phyloP scores from a whole-genome alignment of 768 basidiomycete species.

The Lactarius sp. region DNA sequence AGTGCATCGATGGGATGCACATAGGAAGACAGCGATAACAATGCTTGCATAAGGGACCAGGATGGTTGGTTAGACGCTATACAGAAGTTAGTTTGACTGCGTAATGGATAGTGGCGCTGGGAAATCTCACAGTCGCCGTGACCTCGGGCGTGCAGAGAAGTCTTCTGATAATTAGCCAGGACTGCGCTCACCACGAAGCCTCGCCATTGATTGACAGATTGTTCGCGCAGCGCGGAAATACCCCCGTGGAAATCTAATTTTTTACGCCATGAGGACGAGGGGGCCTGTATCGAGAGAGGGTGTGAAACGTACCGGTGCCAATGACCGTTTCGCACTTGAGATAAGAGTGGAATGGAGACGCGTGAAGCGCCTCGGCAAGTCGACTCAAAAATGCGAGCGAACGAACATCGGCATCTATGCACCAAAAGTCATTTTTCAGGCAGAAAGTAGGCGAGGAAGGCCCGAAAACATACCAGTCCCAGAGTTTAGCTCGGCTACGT shows the following conservation, averaged over 20 bases:
- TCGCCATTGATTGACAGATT: slow-evolving; percentile 10
- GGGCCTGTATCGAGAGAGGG: not conserved
- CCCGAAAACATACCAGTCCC: slow-evolving; percentile 7
- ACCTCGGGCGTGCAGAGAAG: not conserved
- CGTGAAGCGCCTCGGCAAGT: slow-evolving; percentile 21
- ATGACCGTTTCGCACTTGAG: slow-evolving; percentile 1
- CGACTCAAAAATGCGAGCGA: slow-evolving; percentile 24
- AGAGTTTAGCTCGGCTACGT: slow-evolving; percentile 7
- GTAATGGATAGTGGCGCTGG: not conserved
- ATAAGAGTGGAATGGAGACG: slow-evolving; percentile 20
- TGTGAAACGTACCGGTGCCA: slow-evolving; percentile 12
- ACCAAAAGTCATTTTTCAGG: not conserved
- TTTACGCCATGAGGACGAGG: not conserved
- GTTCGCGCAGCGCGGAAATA: slow-evolving; percentile 6
- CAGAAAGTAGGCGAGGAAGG: not conserved
- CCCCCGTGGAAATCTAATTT: slow-evolving; percentile 11
- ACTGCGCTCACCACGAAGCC: slow-evolving; percentile 4
- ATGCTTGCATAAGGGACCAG: slow-evolving; percentile 17
- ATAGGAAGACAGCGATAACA: slow-evolving; percentile 8
- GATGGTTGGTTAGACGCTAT: slow-evolving; percentile 11
- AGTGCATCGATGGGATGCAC: slow-evolving; percentile 10
- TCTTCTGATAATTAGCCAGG: slow-evolving; percentile 13
- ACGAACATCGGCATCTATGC: slow-evolving; percentile 15
- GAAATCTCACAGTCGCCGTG: slow-evolving; percentile 3
- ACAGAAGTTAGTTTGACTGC: not conserved